Conservation (phyloP, 2,329 filamentous ascomycete species). For the Penicillium corylophilum region DNA sequence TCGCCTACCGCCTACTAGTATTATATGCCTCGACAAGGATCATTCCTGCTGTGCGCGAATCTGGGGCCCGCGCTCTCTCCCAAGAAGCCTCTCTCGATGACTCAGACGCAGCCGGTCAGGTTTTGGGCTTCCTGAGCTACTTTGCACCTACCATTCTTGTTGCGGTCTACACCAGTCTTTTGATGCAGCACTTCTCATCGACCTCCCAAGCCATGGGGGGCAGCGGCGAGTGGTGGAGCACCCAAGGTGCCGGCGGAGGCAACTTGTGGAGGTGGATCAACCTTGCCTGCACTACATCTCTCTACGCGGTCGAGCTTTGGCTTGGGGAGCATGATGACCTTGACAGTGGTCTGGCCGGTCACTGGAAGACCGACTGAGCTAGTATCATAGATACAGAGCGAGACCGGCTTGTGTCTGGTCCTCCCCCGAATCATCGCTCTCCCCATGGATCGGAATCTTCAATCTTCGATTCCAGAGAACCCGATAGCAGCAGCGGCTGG, state of each 20-base stretch:
- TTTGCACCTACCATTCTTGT: slow-evolving; percentile 94
- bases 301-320: slow-evolving; percentile 89
- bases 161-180: slow-evolving; percentile 89
- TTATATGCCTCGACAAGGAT: slow-evolving; percentile 95
- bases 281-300: slow-evolving; percentile 78
- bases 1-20: slow-evolving; percentile 89
- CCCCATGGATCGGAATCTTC: background rate
- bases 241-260: slow-evolving; percentile 77
- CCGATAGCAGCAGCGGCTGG: background rate
- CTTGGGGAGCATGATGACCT: slow-evolving; percentile 71
- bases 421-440: background rate
- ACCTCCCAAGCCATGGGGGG: slow-evolving; percentile 60
- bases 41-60: slow-evolving; percentile 87
- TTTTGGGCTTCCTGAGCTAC: slow-evolving; percentile 83
- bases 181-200: slow-evolving; percentile 92
- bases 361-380: slow-evolving; percentile 89
- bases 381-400: background rate
- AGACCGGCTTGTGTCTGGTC: background rate
- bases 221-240: slow-evolving; percentile 75
- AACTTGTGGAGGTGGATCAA: slow-evolving; percentile 95
- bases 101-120: slow-evolving; percentile 73
- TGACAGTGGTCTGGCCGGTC: slow-evolving; percentile 68
- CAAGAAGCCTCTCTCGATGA: slow-evolving; percentile 86
- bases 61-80: slow-evolving; percentile 76
- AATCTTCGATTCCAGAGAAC: background rate